Base-by-base conservation (phyloP, 1,139 yeast species). In the Yamadazyma atlantica region DNA sequence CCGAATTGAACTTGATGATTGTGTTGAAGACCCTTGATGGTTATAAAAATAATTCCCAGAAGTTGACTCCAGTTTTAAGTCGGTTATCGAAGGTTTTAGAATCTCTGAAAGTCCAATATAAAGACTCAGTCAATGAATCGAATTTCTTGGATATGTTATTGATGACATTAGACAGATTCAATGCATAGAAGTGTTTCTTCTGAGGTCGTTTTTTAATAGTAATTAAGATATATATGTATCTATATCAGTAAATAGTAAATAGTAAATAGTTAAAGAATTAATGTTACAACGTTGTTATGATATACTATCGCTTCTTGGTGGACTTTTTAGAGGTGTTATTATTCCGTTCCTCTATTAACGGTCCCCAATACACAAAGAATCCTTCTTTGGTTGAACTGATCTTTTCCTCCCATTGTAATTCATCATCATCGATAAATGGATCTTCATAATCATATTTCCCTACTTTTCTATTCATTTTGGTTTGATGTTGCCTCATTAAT, bases 341-440 rank as follows among this genome's bases (percentile, higher is more conserved):
- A 21, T 40, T 53, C 40, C 72, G 47, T 46, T 85, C 94, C 41
- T 85, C 92, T 23, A 85, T 82, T 44, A 94, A 68, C 4, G 96
- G 95, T 0, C 99, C 99, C 70, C 90, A 87, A 58, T 83, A 94
- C 0, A 94, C 97, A 53, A 92, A 94, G 59, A 92, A 94, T 2
- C 98, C 98, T 54, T 92, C 97, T 49, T 86, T 85, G 0, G 96
- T 89, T 1, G 94, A 80, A 2, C 94, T 92, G 8, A 95, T 82
- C 50, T 86, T 94, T 57, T 90, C 97, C 59, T 92, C 97, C 86
- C 94, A 86, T 44, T 81, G 78, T 52, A 89, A 69, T 61, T 92
- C 99, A 19, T 86, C 78, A 59, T 94, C 98, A 63, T 94, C 99
- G 44, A 94, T 92, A 55, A 94, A 94, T 1, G 98, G 98, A 62